Base-by-base conservation (phyloP, 495 filamentous ascomycete species). In the Podospora comata region DNA sequence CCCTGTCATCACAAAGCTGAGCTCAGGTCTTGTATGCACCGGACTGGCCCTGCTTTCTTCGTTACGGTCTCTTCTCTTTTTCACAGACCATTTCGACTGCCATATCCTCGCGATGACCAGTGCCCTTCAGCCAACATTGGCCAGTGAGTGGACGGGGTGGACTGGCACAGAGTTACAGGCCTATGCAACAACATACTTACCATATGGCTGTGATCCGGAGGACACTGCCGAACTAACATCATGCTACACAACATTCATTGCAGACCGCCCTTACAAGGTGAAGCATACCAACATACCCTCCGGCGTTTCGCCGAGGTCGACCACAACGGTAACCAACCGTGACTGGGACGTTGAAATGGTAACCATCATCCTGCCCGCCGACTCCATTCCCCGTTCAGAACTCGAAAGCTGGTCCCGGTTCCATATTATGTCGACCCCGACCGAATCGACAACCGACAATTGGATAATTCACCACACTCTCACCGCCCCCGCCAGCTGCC, bases 401-500 rank as follows among this genome's bases (percentile, higher is more conserved):
- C 6, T 74, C n/a, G 20, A 58, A 27, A 58, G 57, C 64, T 27
- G 64, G 27, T n/a, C 5, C 27, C 4, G 28, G 23, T 57, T 65
- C 13, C 74, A 18, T 73, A 79, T 32, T 73, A 74, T 23, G 28
- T 83, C 39, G 9, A 48, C 39, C 9, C 2, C 1, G 39, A 6
- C 39, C 39, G 4, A 9, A 48, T 9, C 5, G 9, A 48, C 39
- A 6, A 48, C 5, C 1, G 39, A 48, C 39, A 6, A 9, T 48
- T 48, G 39, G 39, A 48, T 48, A 13, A 48, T 48, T 48, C 5
- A 48, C 39, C 39, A 48, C 57, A 75, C 75, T 56, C 80, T 70
- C 56, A 77, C 78, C 0, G 81, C 82, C 0, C 76, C 78, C 2
- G 70, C 79, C 0, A 72, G 71, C 54, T 80, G 80, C 69, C 72